Evolutionary conservation across 495 filamentous ascomycete genomes (phyloP), one percentile per base, ranked within the genome.

Genomic region (Neurospora cerealis): DNA sequence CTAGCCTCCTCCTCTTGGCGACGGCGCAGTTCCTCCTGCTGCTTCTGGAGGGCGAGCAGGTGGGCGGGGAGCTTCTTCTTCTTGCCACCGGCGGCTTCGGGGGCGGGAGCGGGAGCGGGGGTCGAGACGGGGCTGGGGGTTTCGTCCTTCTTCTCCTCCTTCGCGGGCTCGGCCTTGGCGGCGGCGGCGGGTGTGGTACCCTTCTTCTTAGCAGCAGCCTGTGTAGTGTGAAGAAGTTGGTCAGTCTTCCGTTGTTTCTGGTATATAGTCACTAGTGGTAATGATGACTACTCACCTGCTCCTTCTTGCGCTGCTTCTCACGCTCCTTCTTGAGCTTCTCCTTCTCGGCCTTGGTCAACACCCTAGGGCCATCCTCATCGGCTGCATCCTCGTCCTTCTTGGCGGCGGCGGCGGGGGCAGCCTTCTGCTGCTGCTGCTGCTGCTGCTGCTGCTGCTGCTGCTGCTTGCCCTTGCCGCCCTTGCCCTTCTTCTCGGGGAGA

Each of bases 281-380:
- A 11, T 37, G 38, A 10, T 11, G 38, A 15, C 17, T 44, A 21
- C 87, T 73, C 81, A 92, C 91, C 86, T 95, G 90, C 83, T 95
- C 93, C 91, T 91, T 97, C 86, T 95, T 97, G 74, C 93, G 87
- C 84, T 93, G 91, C 90, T 97, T 97, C 86, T 98, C 95, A 74
- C 92, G 88, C 84, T 98, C 95, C 83, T 95, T 97, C 87, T 93
- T 97, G 80, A 95, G 87, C 85, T 91, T 94, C 83, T 98, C 94
- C 86, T 98, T 98, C 85, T 98, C 93, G 77, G 95, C 95, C 87
- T 97, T 97, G 19, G 91, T 94, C 84, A 97, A 90, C 74, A 97
- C 85, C 71, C 88, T 87, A 71, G 79, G 85, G 32, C 86, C 92
- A 17, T 79, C 83, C 39, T 89, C 90, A 0, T 89, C 90, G 3